Evolutionary conservation across 495 filamentous ascomycete genomes (phyloP), one percentile per base, ranked within the genome.

Genomic region (Melanomma pulvis-pyrius): DNA sequence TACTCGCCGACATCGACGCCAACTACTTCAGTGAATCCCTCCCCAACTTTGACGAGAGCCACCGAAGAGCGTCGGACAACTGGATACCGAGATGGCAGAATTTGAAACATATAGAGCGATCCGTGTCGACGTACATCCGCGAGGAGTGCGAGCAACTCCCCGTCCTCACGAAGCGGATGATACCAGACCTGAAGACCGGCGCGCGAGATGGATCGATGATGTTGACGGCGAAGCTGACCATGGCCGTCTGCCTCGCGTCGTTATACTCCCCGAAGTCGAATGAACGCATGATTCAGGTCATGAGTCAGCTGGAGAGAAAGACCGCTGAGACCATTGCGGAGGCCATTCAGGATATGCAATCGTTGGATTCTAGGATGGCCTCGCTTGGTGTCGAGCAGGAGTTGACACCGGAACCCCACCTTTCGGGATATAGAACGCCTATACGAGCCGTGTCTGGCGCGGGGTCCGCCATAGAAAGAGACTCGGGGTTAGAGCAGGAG

Each of bases 41-140:
- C 64, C 88, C 79, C 48, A 82, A 82, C 73, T 83, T 72, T 66
- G 81, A 79, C 67, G 81, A 80, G 34, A 59, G 74, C 25, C 56
- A 61, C 54, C 60, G 67, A 12, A 62, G 67, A 9, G 47, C 28
- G 5, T 69, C 65, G 1, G 61, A 69, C 34, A 69, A 60, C 50
- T 69, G 67, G 67, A 68, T 76, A 19, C 63, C 68, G 25, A 59
- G 62, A 72, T 77, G 73, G 68, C 77, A 80, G 66, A 81, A 78
- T 54, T 62, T 92, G 54, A 90, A 91, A 77, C 83, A 86, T 58
- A 82, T 92, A 63, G 84, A 87, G 75, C 86, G 86, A 62, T 80
- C 83, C 24, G 77, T 92, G 3, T 80, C 85, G 49, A 83, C 80
- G 59, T 92, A 90, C 73, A 87, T 92, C 61, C 81, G 79, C 29